A percentile compares a stretch with the other conserved stretches of the same genome.
These are phyloP conservation scores for Penicillium sp. DNA, from an alignment of 2,329 filamentous ascomycete genomes.

Conservation along the genomic window DNA sequence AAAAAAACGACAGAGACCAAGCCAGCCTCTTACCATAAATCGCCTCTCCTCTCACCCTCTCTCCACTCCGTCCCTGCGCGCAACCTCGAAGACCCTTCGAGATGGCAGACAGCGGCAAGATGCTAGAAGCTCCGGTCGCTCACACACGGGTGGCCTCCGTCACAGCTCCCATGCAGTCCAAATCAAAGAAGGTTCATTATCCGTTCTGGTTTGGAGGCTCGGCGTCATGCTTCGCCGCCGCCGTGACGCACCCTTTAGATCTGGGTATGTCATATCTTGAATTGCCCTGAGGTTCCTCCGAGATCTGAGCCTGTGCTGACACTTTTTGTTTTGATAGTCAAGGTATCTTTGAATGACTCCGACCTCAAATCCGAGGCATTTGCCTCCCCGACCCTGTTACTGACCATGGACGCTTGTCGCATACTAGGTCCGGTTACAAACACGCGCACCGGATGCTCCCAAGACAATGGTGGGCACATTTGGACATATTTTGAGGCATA, in stretches of 20 bases:
- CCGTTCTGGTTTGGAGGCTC: conserved; percentile 97
- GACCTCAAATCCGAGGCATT: conserved; percentile 7
- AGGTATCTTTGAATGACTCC: conserved; percentile 42
- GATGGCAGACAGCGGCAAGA: conserved; percentile 39
- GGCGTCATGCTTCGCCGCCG: conserved; percentile 86
- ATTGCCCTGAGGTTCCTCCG: neutral
- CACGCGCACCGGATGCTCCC: conserved; percentile 72
- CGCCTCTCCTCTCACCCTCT: conserved; percentile 5
- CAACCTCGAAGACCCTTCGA: conserved; percentile 15
- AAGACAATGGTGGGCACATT: conserved; percentile 86
- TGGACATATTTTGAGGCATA: conserved; percentile 71
- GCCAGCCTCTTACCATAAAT: conserved; percentile 7
- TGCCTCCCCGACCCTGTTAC: conserved; percentile 5
- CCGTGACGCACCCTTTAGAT: conserved; percentile 91
- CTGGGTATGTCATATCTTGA: conserved; percentile 62
- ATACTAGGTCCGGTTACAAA: conserved; percentile 79
- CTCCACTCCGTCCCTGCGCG: conserved; percentile 2
- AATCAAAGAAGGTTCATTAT: conserved; percentile 55
- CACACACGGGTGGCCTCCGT: conserved; percentile 20
- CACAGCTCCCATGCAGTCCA: conserved; percentile 21
- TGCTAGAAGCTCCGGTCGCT: conserved; percentile 30
- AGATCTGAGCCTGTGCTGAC: conserved; percentile 22
- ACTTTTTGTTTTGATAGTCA: conserved; percentile 48
- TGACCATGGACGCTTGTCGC: conserved; percentile 18
- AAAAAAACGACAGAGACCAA: conserved; percentile 10